phyloP scores from a whole-genome alignment of 31 red algal species.

The Odonthalia washingtoniensis region DNA sequence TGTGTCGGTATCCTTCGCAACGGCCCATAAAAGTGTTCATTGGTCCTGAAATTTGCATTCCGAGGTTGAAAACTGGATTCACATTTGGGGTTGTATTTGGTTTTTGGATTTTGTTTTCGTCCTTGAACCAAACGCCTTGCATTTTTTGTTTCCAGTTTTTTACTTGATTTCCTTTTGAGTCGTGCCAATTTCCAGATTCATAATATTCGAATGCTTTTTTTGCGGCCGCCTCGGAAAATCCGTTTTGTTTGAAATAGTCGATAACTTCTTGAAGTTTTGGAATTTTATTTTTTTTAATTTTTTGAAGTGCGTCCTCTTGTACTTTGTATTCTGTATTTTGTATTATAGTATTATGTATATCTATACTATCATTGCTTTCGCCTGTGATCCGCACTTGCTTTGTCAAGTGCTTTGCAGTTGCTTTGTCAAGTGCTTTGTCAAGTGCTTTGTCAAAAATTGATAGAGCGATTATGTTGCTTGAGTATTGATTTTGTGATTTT shows the following conservation, averaged over 20 bases:
- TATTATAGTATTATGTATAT: constrained; percentile 11
- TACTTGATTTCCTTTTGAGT: too few species aligned
- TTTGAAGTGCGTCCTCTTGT: constrained; percentile 2
- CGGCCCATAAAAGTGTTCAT: too few species aligned
- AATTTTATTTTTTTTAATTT: constrained; percentile 24
- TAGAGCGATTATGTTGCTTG: constrained; percentile 5
- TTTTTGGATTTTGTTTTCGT: too few species aligned
- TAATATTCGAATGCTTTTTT: too few species aligned
- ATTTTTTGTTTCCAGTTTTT: too few species aligned
- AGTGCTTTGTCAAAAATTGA: neutral
- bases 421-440: neutral
- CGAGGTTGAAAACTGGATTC: too few species aligned
- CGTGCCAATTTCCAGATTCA: too few species aligned
- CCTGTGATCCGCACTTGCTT: neutral
- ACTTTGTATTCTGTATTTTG: constrained; percentile 17
- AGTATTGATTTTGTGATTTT: neutral
- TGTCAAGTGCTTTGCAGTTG: constrained; percentile 1
- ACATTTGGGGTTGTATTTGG: too few species aligned
- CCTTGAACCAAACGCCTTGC: too few species aligned
- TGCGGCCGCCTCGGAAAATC: too few species aligned
- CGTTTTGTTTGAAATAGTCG: constrained; percentile 14
- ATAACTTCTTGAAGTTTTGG: neutral
- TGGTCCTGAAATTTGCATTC: too few species aligned
- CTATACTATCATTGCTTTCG: constrained; percentile 5
- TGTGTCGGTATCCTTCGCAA: too few species aligned